Base-by-base conservation (phyloP, 1,139 yeast genomes). In the Hansenula anomala region DNA sequence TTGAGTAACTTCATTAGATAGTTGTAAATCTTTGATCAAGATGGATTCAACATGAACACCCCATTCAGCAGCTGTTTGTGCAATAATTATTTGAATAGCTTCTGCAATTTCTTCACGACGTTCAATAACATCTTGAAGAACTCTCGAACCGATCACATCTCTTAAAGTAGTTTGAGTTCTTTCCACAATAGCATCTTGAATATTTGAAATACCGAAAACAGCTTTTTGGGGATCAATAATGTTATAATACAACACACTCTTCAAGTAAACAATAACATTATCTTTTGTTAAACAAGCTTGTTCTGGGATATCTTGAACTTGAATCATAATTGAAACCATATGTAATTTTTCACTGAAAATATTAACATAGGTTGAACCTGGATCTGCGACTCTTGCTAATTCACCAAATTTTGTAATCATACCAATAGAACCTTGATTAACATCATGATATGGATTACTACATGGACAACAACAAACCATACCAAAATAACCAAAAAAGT, bases 151-250 rank as follows among this genome's bases (percentile, higher is more conserved):
- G 44, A 80, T 73, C 12, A 82, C 89, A 52, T 81, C 87, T 58
- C 90, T 71, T 52, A 82, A 65, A 4, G 90, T 82, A 33, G 88
- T 82, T 59, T 80, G 87, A 5, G 89, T 80, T 58, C 89, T 70
- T 58, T 81, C 89, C 43, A 69, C 62, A 42, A 82, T 70, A n/a
- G 89, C 85, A 29, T 61, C 64, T 47, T 71, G 69, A 44, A 81
- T 76, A 53, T 77, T 63, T 30, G 68, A 58, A 45, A 82, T 78
- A 22, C 80, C 75, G 52, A 74, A 81, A 39, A 72, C 65, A 10
- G 89, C 84, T 66, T 73, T 76, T 58, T 80, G 83, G 2, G 90
- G 89, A 47, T 80, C 82, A 35, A 75, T 68, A 47, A 82, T 75
- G 56, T 80, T 80, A 61, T 75, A 81, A 58, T 81, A 81, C 32